phyloP scores from a whole-genome alignment of 345 rosid species.

The Zanthoxylum bungeanum region DNA sequence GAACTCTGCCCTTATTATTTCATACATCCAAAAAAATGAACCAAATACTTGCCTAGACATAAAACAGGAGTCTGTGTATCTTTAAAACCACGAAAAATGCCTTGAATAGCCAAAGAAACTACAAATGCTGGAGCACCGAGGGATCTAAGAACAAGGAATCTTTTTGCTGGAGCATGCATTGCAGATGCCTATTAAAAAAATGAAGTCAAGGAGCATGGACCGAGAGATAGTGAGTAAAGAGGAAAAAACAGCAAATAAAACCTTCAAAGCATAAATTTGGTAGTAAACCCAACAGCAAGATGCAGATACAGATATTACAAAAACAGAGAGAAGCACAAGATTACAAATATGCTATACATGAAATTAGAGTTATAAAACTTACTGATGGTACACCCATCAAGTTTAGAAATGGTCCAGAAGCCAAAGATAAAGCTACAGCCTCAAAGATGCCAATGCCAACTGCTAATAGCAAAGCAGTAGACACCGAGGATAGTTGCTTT shows the following conservation, averaged over 20 bases:
- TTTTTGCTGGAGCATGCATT: slow-evolving; percentile 69
- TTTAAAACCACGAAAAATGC: slow-evolving; percentile 94
- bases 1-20: background rate
- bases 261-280: background rate
- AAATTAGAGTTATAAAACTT: slow-evolving; percentile 28
- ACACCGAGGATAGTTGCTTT: slow-evolving; percentile 83
- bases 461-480: slow-evolving; percentile 82
- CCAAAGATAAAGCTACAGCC: slow-evolving; percentile 71
- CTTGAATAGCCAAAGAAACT: slow-evolving; percentile 86
- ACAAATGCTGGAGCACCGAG: slow-evolving; percentile 98
- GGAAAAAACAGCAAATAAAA: background rate
- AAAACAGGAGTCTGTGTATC: slow-evolving; percentile 86
- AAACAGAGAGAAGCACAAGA: background rate
- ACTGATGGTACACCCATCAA: slow-evolving; percentile 77
- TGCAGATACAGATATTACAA: background rate
- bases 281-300: slow-evolving; percentile 1
- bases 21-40: slow-evolving; percentile 17
- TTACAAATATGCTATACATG: background rate
- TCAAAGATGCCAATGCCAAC: slow-evolving; percentile 80
- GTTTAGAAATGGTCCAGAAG: slow-evolving; percentile 70
- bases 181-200: slow-evolving; percentile 60
- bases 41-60: slow-evolving; percentile 66
- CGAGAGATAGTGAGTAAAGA: background rate
- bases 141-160: slow-evolving; percentile 74
- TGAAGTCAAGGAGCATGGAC: background rate